A percentile compares a stretch with the other conserved stretches of the same genome.
These are phyloP conservation scores for Xerophyta viscosa DNA, from an alignment of 106 monocot species.

Conservation along the genomic window DNA sequence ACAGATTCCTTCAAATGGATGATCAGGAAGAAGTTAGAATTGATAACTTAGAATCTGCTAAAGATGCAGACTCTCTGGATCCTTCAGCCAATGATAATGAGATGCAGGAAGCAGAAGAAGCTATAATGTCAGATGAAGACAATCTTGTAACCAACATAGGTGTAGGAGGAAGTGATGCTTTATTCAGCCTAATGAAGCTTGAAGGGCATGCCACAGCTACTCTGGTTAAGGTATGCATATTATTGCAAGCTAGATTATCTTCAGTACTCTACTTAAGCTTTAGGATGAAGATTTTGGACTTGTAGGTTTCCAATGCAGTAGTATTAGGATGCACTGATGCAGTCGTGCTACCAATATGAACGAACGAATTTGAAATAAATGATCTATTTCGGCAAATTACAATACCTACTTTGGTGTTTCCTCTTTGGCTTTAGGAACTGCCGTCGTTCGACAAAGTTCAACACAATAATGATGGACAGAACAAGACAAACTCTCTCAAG, in stretches of 20 bases:
- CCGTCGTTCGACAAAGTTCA: constrained; percentile 8
- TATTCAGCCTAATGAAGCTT: constrained; percentile 17
- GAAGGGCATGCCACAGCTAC: constrained; percentile 8
- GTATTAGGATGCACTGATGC: too few species aligned
- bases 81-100: constrained; percentile 6
- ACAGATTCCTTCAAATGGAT: constrained; percentile 51
- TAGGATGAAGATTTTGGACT: too few species aligned
- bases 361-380: too few species aligned
- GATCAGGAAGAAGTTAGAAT: constrained; percentile 6
- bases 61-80: neutral
- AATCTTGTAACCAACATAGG: constrained; percentile 78
- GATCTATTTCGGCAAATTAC: too few species aligned
- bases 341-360: too few species aligned
- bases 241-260: neutral
- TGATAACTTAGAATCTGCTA: constrained; percentile 1
- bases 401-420: neutral
- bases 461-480: constrained; percentile 6
- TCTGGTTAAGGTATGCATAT: constrained; percentile 31
- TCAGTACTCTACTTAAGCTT: too few species aligned
- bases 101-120: constrained; percentile 23
- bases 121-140: constrained; percentile 43
- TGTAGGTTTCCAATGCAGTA: too few species aligned
- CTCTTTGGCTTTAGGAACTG: constrained; percentile 26
- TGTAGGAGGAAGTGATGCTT: constrained; percentile 10
- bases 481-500: constrained; percentile 13